phyloP scores from a whole-genome alignment of 2,329 filamentous ascomycete genomes.

The Ophiostoma ips region DNA sequence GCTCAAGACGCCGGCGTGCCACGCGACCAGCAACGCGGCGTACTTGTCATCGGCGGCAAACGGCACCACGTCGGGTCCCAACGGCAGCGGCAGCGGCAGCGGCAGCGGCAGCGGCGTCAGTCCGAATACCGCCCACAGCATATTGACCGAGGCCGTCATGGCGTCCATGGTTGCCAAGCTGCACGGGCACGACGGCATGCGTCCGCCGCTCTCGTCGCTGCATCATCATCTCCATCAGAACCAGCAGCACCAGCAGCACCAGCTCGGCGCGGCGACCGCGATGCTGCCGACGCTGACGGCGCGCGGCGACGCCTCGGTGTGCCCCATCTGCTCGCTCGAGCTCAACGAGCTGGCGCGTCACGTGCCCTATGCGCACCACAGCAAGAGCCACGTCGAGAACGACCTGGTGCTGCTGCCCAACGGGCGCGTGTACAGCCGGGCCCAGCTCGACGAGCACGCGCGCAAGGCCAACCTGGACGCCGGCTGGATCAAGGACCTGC shows the following conservation, averaged over 20 bases:
- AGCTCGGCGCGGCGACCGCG: no score
- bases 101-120: not conserved
- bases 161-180: no score
- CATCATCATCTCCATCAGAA: not conserved
- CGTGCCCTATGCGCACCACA: slow-evolving; percentile 90
- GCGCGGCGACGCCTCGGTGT: slow-evolving; percentile 33
- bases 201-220: no score
- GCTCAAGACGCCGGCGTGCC: slow-evolving; percentile 89
- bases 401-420: slow-evolving; percentile 83
- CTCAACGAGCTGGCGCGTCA: slow-evolving; percentile 79
- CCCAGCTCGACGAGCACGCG: slow-evolving; percentile 61
- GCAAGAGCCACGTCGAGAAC: slow-evolving; percentile 80
- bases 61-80: not conserved
- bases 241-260: no score
- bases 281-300: no score
- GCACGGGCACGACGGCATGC: no score
- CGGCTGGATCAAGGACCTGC: slow-evolving; percentile 62
- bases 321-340: slow-evolving; percentile 91
- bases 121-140: no score
- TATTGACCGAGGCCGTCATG: no score
- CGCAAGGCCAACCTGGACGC: slow-evolving; percentile 59
- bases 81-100: not conserved
- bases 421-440: slow-evolving; percentile 67
- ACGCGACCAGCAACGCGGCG: slow-evolving; percentile 41
- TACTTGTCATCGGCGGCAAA: no score